Evolutionary conservation across 2,329 filamentous ascomycete genomes (phyloP).

Genomic region (Keithomyces neogunnii): DNA sequence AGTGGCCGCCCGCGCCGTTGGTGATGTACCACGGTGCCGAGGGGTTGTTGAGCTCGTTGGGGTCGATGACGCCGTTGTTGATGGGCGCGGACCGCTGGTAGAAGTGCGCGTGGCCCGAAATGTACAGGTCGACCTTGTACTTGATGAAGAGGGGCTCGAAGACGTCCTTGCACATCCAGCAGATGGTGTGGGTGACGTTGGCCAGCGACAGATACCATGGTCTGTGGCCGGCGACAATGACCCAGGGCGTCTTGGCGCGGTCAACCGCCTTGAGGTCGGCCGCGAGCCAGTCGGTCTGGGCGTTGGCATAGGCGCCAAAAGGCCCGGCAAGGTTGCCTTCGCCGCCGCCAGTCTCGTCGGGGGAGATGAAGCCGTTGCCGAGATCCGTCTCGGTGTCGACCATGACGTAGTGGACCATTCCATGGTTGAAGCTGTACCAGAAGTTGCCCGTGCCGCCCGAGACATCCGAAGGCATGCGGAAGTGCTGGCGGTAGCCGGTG

Average conservation of each 20-base stretch:
- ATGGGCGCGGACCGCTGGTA: conserved; percentile 40
- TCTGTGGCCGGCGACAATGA: conserved; percentile 28
- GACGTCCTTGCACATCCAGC: conserved; percentile 32
- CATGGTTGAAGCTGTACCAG: conserved; percentile 17
- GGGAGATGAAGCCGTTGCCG: conserved; percentile 13
- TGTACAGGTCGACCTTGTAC: conserved; percentile 45
- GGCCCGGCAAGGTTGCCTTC: conserved; percentile 32
- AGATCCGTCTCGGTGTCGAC: conserved; percentile 23
- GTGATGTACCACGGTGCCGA: conserved; percentile 18
- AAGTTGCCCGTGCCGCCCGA: conserved; percentile 20
- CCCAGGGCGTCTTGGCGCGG: conserved; percentile 42
- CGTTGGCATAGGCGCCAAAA: conserved; percentile 31
- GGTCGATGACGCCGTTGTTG: conserved; percentile 25
- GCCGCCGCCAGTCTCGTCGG: conserved; percentile 12
- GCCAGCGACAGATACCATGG: conserved; percentile 38
- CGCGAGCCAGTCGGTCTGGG: conserved; percentile 29
- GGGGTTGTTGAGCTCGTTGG: conserved; percentile 25
- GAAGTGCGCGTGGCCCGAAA: conserved; percentile 50
- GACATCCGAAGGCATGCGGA: conserved; percentile 38
- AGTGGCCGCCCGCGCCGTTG: conserved; percentile 19
- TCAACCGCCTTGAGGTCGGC: conserved; percentile 47
- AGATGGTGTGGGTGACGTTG: conserved; percentile 5
- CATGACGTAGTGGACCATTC: conserved; percentile 19
- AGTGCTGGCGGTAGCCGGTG: conserved; percentile 48
- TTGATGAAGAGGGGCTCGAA: conserved; percentile 45